A percentile compares a stretch with the other conserved stretches of the same genome.
phyloP scores from a whole-genome alignment of 108 stramenopile species.

The Aurantiochytrium sp. region DNA sequence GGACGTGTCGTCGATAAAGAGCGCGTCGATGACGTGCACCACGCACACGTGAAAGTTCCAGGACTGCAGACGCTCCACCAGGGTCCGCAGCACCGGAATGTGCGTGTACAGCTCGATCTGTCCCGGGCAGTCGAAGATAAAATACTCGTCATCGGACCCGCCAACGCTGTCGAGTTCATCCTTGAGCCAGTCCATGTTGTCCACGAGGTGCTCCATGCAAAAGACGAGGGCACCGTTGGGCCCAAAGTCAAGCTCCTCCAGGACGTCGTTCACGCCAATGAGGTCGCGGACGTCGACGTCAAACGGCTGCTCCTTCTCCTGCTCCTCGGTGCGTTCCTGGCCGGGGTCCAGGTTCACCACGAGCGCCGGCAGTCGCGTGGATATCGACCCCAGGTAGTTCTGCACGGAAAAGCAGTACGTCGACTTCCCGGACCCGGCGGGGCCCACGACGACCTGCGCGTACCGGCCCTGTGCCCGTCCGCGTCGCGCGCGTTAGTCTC shows the following conservation, averaged over 20 bases:
- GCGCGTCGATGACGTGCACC: slow-evolving; percentile 89
- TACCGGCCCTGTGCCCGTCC: not conserved
- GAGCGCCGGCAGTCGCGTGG: slow-evolving; percentile 46
- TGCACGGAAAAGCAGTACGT: slow-evolving; percentile 63
- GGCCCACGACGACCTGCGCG: slow-evolving; percentile 39
- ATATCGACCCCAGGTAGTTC: slow-evolving; percentile 40
- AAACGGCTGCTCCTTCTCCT: not conserved
- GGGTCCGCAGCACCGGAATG: slow-evolving; percentile 83
- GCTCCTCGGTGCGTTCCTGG: not conserved
- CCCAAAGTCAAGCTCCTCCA: slow-evolving; percentile 90
- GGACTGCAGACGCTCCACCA: slow-evolving; percentile 72
- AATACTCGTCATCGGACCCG: slow-evolving; percentile 80
- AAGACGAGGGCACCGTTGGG: slow-evolving; percentile 95
- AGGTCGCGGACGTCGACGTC: slow-evolving; percentile 85
- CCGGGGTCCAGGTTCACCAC: slow-evolving; percentile 89
- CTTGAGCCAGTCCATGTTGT: slow-evolving; percentile 91
- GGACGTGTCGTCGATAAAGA: slow-evolving; percentile 62
- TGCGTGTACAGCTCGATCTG: slow-evolving; percentile 94
- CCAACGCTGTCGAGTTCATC: slow-evolving; percentile 73
- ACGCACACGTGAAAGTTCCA: slow-evolving; percentile 83
- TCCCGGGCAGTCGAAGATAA: slow-evolving; percentile 97
- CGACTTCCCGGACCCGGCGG: slow-evolving; percentile 42
- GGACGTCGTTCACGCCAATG: slow-evolving; percentile 90
- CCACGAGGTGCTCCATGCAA: slow-evolving; percentile 95
- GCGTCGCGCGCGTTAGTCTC: not conserved